Evolutionary conservation across 1,284 basidiomycete genomes (phyloP).

Genomic region (Abortiporus biennis): DNA sequence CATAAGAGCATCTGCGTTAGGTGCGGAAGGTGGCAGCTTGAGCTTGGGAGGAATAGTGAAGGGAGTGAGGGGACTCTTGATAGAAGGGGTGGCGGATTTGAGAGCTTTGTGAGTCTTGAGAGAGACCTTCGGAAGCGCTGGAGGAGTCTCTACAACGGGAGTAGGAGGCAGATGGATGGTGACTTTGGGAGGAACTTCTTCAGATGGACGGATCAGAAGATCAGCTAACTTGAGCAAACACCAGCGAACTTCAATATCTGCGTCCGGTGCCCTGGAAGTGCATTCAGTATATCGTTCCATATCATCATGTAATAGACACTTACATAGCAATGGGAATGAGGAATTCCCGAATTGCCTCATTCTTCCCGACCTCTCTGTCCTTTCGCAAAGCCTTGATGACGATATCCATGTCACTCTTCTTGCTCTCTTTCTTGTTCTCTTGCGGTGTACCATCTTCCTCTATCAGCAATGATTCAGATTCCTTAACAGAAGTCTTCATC

Average conservation of each 20-base stretch:
- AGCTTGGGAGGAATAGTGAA: slow-evolving; percentile 47
- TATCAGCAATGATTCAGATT: slow-evolving; percentile 69
- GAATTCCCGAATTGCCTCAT: slow-evolving; percentile 72
- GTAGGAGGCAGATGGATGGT: slow-evolving; percentile 82
- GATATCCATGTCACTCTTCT: slow-evolving; percentile 75
- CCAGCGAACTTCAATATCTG: slow-evolving; percentile 87
- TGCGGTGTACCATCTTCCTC: slow-evolving; percentile 78
- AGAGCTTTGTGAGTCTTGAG: slow-evolving; percentile 33
- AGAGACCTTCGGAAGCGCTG: slow-evolving; percentile 46
- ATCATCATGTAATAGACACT: slow-evolving; percentile 20
- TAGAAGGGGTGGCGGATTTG: slow-evolving; percentile 37
- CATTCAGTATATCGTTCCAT: slow-evolving; percentile 8
- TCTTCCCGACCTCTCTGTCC: slow-evolving; percentile 82
- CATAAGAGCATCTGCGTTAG: slow-evolving; percentile 18
- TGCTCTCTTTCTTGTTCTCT: slow-evolving; percentile 67
- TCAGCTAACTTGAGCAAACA: slow-evolving; percentile 91
- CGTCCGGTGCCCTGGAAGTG: slow-evolving; percentile 51
- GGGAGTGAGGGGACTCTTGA: slow-evolving; percentile 38
- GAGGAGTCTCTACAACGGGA: slow-evolving; percentile 56
- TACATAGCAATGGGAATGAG: slow-evolving; percentile 79
- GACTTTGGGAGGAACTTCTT: slow-evolving; percentile 83
- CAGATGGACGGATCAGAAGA: slow-evolving; percentile 75
- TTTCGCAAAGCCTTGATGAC: slow-evolving; percentile 80
- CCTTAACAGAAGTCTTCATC: slow-evolving; percentile 72
- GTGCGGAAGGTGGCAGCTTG: slow-evolving; percentile 36